Evolutionary conservation across 169 alveolate genomes (phyloP).

Genomic region (Perkinsus olseni): DNA sequence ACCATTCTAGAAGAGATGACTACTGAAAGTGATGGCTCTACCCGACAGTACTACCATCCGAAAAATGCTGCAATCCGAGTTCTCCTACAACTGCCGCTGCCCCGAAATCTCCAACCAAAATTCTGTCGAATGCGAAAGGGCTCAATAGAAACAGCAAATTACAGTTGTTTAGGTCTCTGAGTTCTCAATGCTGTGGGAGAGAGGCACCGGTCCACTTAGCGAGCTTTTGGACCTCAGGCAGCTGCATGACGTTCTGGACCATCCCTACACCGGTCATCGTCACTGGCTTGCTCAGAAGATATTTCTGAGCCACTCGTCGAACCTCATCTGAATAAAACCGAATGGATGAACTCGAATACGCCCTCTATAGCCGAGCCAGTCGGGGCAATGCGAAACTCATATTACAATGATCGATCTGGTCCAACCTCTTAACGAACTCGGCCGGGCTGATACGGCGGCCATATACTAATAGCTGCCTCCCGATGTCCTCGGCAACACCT

Average conservation of each 20-base stretch:
- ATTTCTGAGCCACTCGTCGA: not conserved
- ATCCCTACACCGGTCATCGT: not conserved
- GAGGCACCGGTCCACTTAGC: not conserved
- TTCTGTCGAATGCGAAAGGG: no score
- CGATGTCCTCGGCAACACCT: no score
- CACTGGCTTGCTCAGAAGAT: not conserved
- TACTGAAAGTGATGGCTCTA: no score
- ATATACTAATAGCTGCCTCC: no score
- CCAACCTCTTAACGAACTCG: no score
- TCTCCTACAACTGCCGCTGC: no score
- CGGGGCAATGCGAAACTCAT: no score
- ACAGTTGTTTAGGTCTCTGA: not conserved
- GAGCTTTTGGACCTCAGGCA: not conserved
- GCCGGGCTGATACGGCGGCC: no score
- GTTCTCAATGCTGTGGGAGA: not conserved
- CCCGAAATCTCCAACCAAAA: no score
- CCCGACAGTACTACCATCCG: no score
- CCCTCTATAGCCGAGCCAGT: not conserved
- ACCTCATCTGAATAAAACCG: not conserved
- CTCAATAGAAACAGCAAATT: not conserved
- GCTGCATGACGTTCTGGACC: not conserved
- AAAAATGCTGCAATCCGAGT: no score
- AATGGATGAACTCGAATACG: not conserved
- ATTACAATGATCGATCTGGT: no score
- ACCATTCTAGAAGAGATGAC: not conserved